Percentiles rank a stretch among this genome's conserved stretches.
Evolutionary conservation across 2,329 filamentous ascomycete genomes (phyloP).

Genomic region (Claviceps cyperi): DNA sequence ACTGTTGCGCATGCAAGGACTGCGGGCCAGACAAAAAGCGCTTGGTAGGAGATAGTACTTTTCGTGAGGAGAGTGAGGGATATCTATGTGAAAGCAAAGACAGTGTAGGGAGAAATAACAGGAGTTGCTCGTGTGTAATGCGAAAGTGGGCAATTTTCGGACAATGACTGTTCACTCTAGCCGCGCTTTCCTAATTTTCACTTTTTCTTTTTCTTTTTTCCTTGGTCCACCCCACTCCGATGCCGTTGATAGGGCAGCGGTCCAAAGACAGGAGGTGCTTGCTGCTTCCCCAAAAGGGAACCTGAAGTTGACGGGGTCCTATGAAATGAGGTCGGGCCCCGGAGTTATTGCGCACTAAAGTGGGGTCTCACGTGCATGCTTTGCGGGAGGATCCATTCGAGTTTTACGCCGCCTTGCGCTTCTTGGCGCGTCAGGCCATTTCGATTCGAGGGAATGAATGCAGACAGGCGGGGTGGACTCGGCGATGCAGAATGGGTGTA

Average conservation of each 20-base stretch:
- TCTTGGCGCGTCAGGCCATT: background rate
- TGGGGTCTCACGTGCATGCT: slow-evolving; percentile 5
- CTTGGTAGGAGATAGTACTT: background rate
- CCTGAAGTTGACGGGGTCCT: background rate
- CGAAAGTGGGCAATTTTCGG: background rate
- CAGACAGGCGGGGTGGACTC: no score
- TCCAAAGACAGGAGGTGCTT: background rate
- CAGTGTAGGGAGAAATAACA: background rate
- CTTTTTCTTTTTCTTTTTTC: background rate
- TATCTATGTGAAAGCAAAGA: background rate
- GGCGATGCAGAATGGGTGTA: no score
- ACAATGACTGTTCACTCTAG: background rate
- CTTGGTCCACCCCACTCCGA: background rate
- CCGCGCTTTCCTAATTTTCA: background rate
- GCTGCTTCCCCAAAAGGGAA: slow-evolving; percentile 1
- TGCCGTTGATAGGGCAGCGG: slow-evolving; percentile 1
- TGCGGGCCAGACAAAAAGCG: background rate
- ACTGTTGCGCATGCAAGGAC: no score
- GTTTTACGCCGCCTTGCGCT: background rate
- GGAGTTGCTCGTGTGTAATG: background rate
- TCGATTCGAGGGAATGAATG: no score
- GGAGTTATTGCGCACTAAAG: no score
- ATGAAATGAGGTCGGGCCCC: no score
- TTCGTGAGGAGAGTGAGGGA: background rate
- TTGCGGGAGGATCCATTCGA: slow-evolving; percentile 3